Evolutionary conservation across 2,329 filamentous ascomycete genomes (phyloP).

Genomic region (Talaromyces sp.): DNA sequence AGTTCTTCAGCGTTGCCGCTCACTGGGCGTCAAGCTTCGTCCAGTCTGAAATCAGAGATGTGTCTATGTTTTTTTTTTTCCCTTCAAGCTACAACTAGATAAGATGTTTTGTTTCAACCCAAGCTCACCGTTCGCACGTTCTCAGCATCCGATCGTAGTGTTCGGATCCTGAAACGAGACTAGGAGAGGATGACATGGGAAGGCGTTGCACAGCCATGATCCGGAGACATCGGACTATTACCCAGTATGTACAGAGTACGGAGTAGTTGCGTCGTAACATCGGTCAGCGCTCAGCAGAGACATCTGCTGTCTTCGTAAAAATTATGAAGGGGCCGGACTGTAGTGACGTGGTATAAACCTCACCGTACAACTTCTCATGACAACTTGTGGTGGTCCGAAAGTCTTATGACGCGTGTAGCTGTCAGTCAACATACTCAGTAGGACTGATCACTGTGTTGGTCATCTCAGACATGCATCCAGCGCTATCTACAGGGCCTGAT

Average conservation of each 20-base stretch:
- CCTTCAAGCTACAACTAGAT: not conserved
- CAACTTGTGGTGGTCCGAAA: no score
- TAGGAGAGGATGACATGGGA: not conserved
- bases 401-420: not conserved
- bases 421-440: not conserved
- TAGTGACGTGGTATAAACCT: not conserved
- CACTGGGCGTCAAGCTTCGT: conserved; percentile 4
- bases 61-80: not conserved
- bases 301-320: not conserved
- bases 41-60: not conserved
- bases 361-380: not conserved
- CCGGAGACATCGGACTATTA: not conserved
- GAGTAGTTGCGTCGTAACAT: not conserved
- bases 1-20: not conserved
- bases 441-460: not conserved
- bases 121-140: not conserved
- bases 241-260: not conserved
- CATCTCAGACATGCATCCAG: conserved; percentile 7
- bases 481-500: not conserved
- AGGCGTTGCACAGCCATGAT: conserved; percentile 2
- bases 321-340: not conserved
- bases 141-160: not conserved
- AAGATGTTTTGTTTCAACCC: not conserved
- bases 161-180: not conserved
- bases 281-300: not conserved